These are phyloP conservation scores for Thyridium curvatum DNA, from an alignment of 2,329 filamentous ascomycete species.

Conservation along the genomic window DNA sequence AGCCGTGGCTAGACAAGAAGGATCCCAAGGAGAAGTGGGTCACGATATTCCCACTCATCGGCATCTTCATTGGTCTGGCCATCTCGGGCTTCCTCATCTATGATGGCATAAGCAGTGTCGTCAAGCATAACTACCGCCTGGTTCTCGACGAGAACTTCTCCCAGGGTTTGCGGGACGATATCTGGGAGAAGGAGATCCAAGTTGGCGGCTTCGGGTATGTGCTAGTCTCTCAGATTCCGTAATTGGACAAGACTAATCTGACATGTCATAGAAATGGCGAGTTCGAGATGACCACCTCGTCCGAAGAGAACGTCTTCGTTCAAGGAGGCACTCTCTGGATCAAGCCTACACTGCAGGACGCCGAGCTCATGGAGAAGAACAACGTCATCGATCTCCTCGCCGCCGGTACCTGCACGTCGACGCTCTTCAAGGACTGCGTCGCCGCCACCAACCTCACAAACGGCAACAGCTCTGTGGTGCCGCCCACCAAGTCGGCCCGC, in stretches of 20 bases:
- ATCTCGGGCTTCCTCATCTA: slow-evolving; percentile 68
- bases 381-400: slow-evolving; percentile 61
- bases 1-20: slow-evolving; percentile 68
- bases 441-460: slow-evolving; percentile 64
- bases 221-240: too few species aligned
- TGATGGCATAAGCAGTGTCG: slow-evolving; percentile 66
- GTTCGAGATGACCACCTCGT: slow-evolving; percentile 69
- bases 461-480: slow-evolving; percentile 67
- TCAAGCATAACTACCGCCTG: slow-evolving; percentile 67
- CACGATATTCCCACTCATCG: slow-evolving; percentile 70
- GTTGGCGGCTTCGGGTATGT: slow-evolving; percentile 70
- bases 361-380: slow-evolving; percentile 57
- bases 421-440: slow-evolving; percentile 54
- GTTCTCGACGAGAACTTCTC: slow-evolving; percentile 63
- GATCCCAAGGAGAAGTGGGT: slow-evolving; percentile 83
- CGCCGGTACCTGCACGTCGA: slow-evolving; percentile 63
- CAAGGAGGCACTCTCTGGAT: slow-evolving; percentile 65
- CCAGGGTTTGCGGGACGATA: slow-evolving; percentile 45
- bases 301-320: slow-evolving; percentile 69
- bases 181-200: slow-evolving; percentile 72
- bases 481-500: slow-evolving; percentile 70
- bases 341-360: slow-evolving; percentile 71
- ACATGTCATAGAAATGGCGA: slow-evolving; percentile 64
- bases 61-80: slow-evolving; percentile 61
- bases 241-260: background rate